phyloP scores from a whole-genome alignment of 2,329 filamentous ascomycete species.

The Hypoxylon rubiginosum region DNA sequence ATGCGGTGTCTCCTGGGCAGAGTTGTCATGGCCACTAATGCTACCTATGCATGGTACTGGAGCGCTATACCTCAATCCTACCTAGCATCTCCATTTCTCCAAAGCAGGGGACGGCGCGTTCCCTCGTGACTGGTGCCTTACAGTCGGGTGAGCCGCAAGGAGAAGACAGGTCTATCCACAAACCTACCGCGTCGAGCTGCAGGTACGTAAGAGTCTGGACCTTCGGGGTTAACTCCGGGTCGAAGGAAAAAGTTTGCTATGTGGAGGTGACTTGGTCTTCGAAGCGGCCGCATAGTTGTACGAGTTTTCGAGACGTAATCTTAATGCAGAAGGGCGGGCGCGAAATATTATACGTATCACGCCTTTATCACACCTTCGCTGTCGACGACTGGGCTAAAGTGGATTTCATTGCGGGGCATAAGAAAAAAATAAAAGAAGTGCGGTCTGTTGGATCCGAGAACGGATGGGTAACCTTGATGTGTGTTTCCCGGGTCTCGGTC shows the following conservation, averaged over 20 bases:
- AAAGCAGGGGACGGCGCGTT: slow-evolving; percentile 24
- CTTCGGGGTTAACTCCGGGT: slow-evolving; percentile 19
- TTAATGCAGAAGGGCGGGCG: slow-evolving; percentile 30
- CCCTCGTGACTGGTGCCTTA: slow-evolving; percentile 25
- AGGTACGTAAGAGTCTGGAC: slow-evolving; percentile 13
- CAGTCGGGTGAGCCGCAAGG: slow-evolving; percentile 20
- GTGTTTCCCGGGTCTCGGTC: slow-evolving; percentile 32
- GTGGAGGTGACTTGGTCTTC: slow-evolving; percentile 32
- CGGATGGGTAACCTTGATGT: slow-evolving; percentile 40
- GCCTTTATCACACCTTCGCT: slow-evolving; percentile 31
- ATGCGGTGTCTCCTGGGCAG: slow-evolving; percentile 18
- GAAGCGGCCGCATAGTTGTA: slow-evolving; percentile 20
- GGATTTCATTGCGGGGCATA: slow-evolving; percentile 36
- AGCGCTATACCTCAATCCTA: slow-evolving; percentile 20
- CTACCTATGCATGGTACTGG: slow-evolving; percentile 17
- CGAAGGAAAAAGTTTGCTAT: slow-evolving; percentile 3
- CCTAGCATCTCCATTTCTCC: slow-evolving; percentile 9
- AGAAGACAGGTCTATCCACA: slow-evolving; percentile 20
- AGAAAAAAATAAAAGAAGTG: slow-evolving; percentile 32
- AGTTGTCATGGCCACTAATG: slow-evolving; percentile 16
- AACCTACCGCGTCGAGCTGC: slow-evolving; percentile 16
- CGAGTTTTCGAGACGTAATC: slow-evolving; percentile 40
- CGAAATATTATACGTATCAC: slow-evolving; percentile 33
- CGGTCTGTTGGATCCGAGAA: slow-evolving; percentile 42
- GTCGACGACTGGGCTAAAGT: slow-evolving; percentile 32